A percentile compares a stretch with the other conserved stretches of the same genome.
phyloP scores from a whole-genome alignment of 2,329 filamentous ascomycete genomes.

The Didymella sp. region DNA sequence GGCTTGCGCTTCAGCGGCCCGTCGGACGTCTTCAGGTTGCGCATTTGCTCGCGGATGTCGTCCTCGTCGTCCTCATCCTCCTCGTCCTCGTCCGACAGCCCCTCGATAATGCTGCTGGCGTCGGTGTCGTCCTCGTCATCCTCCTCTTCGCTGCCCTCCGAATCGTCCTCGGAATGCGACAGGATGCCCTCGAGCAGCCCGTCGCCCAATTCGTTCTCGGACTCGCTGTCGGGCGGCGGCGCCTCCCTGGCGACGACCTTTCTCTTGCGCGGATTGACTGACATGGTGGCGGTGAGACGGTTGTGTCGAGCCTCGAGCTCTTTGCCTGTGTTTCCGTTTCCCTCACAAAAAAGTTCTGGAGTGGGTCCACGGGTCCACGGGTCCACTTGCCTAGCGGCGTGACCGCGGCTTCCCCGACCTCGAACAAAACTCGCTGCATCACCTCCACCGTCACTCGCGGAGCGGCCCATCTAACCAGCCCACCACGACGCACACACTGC shows the following conservation, averaged over 20 bases:
- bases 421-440: background rate
- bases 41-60: constrained; percentile 55
- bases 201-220: constrained; percentile 48
- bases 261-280: constrained; percentile 59
- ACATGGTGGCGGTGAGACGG: constrained; percentile 31
- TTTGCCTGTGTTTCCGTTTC: background rate
- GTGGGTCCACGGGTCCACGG: background rate
- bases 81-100: constrained; percentile 42
- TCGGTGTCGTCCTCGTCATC: constrained; percentile 37
- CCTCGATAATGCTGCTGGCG: constrained; percentile 45
- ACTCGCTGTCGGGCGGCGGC: constrained; percentile 36
- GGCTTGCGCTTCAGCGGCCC: background rate
- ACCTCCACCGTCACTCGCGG: too few species aligned
- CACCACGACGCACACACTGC: too few species aligned
- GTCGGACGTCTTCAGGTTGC: constrained; percentile 51
- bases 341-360: constrained; percentile 31
- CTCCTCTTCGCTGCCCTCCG: constrained; percentile 34
- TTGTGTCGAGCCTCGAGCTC: background rate
- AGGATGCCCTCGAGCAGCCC: constrained; percentile 53
- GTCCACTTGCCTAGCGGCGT: background rate
- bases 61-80: constrained; percentile 51
- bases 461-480: too few species aligned
- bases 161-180: constrained; percentile 53
- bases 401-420: background rate
- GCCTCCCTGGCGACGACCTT: constrained; percentile 52